phyloP scores from a whole-genome alignment of 495 filamentous ascomycete species.

The Penicillium atrosanguineum region DNA sequence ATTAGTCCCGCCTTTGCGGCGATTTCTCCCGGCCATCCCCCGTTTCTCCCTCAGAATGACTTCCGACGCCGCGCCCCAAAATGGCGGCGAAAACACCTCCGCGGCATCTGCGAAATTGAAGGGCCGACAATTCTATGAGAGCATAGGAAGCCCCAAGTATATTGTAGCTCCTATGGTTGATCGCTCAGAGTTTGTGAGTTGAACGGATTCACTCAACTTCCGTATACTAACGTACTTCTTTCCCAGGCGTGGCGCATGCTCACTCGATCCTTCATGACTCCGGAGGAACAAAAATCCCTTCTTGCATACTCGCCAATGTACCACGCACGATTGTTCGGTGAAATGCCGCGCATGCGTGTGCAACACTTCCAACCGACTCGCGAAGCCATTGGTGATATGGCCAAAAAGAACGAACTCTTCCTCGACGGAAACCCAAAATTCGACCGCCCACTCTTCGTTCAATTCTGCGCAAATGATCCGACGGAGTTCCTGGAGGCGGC shows the following conservation, averaged over 20 bases:
- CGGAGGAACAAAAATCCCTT: constrained; percentile 53
- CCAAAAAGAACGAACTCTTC: constrained; percentile 38
- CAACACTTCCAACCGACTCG: constrained; percentile 72
- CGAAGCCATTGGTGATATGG: constrained; percentile 27
- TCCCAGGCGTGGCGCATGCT: constrained; percentile 90
- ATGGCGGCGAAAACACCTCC: constrained; percentile 16
- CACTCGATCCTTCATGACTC: constrained; percentile 80
- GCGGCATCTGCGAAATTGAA: constrained; percentile 58
- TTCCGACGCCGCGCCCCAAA: constrained; percentile 19
- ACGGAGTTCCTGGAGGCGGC: constrained; percentile 75
- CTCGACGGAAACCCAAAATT: constrained; percentile 82
- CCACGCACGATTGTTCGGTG: constrained; percentile 79
- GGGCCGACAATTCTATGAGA: constrained; percentile 89
- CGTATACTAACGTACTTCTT: constrained; percentile 16
- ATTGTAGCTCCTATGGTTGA: constrained; percentile 98
- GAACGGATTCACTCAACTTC: background rate
- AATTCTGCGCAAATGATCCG: constrained; percentile 94
- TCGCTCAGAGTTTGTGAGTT: constrained; percentile 88
- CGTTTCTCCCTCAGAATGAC: constrained; percentile 28
- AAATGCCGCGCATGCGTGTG: constrained; percentile 70
- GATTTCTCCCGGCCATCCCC: constrained; percentile 3
- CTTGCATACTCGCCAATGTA: constrained; percentile 94
- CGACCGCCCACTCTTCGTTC: constrained; percentile 89
- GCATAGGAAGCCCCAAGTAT: constrained; percentile 84
- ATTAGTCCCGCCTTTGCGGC: constrained; percentile 33